Evolutionary conservation across 192 early-diverging fungal genomes (phyloP).

Genomic region (Gigaspora rosea): DNA sequence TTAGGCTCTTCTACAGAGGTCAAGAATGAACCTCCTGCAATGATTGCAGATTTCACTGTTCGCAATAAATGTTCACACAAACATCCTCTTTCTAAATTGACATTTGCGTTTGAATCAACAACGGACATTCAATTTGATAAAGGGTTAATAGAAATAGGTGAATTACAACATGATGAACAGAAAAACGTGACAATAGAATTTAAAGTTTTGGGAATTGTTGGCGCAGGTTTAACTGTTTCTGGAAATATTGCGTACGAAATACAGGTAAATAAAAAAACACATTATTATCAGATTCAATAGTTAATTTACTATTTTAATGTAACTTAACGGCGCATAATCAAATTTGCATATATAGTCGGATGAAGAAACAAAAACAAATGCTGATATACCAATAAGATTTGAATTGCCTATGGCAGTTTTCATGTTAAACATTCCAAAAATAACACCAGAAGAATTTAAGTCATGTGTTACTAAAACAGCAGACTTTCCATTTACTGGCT

Average conservation of each 20-base stretch:
- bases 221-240: slow-evolving; percentile 33
- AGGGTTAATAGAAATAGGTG: slow-evolving; percentile 30
- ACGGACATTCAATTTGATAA: slow-evolving; percentile 32
- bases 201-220: slow-evolving; percentile 33
- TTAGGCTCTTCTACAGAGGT: slow-evolving; percentile 13
- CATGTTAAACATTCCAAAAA: slow-evolving; percentile 44
- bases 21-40: slow-evolving; percentile 27
- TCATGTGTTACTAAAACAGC: slow-evolving; percentile 47
- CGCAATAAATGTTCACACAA: not conserved
- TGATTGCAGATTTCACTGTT: slow-evolving; percentile 14
- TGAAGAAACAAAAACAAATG: not conserved
- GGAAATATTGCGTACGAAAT: slow-evolving; percentile 42
- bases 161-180: slow-evolving; percentile 34
- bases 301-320: not conserved
- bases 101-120: slow-evolving; percentile 29
- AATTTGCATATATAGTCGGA: not conserved
- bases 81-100: slow-evolving; percentile 1
- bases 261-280: slow-evolving; percentile 31
- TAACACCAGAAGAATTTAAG: slow-evolving; percentile 52
- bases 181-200: slow-evolving; percentile 33
- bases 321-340: not conserved
- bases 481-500: slow-evolving; percentile 49
- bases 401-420: slow-evolving; percentile 51
- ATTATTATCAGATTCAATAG: not conserved
- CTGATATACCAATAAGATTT: slow-evolving; percentile 39